Conservation (phyloP, 2,329 filamentous ascomycete genomes). For the Fusarium gaditjirri region DNA sequence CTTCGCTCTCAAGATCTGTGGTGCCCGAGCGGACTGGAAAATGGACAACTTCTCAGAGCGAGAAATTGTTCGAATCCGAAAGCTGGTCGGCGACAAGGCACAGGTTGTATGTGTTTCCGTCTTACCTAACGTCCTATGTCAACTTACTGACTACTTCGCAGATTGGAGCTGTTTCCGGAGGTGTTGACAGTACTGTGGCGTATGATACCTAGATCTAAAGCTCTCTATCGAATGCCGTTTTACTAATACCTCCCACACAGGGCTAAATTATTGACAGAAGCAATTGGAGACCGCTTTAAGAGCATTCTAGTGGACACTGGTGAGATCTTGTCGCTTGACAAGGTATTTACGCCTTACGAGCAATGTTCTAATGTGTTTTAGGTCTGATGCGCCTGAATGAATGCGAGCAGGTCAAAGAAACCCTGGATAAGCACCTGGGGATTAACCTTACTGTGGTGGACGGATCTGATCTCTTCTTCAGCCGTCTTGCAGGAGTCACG, state of each 20-base stretch:
- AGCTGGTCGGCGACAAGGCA: background rate
- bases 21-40: background rate
- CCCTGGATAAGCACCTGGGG: background rate
- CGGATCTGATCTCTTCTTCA: background rate
- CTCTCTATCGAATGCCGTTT: background rate
- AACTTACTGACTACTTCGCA: conserved; percentile 19
- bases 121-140: background rate
- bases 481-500: background rate
- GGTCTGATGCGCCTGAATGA: background rate
- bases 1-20: background rate
- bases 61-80: background rate
- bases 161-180: background rate
- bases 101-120: conserved; percentile 40
- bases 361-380: background rate
- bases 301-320: background rate
- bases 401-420: background rate
- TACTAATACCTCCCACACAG: background rate
- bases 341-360: too few relatives aligned
- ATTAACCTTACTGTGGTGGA: background rate
- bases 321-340: conserved; percentile 20
- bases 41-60: background rate
- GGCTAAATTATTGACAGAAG: background rate
- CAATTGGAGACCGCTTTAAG: background rate
- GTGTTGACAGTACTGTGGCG: background rate
- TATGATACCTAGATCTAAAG: background rate